Percentiles rank a stretch among this genome's conserved stretches.
Evolutionary conservation across 306 rosid genomes (phyloP).

Genomic region (Corylus heterophylla): DNA sequence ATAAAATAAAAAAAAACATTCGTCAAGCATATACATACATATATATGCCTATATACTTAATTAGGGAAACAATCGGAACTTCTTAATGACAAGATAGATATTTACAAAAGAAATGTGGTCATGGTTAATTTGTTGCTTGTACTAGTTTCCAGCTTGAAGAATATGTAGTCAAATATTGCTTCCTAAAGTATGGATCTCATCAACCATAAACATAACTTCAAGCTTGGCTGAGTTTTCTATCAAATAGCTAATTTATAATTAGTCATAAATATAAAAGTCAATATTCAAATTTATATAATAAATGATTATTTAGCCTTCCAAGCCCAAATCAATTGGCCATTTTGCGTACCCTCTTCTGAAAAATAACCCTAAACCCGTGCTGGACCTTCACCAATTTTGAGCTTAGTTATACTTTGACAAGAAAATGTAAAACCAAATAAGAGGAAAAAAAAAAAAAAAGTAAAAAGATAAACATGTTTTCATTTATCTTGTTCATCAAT

Average conservation of each 20-base stretch:
- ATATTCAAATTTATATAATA: slow-evolving; percentile 10
- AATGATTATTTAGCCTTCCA: neutral
- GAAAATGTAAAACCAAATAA: too few species aligned
- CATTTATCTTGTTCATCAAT: too few species aligned
- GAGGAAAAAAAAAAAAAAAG: too few species aligned
- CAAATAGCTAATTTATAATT: neutral
- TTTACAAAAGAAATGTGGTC: neutral
- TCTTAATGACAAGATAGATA: neutral
- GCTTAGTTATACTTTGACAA: too few species aligned
- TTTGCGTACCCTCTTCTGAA: too few species aligned
- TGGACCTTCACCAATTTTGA: too few species aligned
- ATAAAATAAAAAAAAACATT: too few species aligned
- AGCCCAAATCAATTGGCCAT: neutral
- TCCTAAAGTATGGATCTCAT: neutral
- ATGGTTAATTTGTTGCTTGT: neutral
- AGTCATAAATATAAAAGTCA: neutral
- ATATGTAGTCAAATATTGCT: slow-evolving; percentile 11
- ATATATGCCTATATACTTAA: neutral
- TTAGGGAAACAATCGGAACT: neutral
- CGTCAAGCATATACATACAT: neutral
- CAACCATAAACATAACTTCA: neutral
- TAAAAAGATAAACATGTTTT: too few species aligned
- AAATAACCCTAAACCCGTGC: too few species aligned
- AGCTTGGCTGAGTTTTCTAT: neutral
- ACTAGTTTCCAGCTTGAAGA: slow-evolving; percentile 7